phyloP scores from a whole-genome alignment of 805 yeast species.

The Teunomyces tritomae region DNA sequence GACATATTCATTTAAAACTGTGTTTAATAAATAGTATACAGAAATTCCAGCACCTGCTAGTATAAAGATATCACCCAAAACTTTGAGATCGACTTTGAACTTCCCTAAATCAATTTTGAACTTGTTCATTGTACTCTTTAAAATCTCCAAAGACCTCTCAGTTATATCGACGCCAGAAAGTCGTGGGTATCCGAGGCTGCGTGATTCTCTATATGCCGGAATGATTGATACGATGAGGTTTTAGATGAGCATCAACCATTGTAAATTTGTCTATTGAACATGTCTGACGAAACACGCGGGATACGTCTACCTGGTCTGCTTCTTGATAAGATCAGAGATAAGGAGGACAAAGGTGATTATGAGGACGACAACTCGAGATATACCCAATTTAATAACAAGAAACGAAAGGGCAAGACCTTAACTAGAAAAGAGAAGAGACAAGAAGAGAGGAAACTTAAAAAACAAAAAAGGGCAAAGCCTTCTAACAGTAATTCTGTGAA shows the following conservation, averaged over 20 bases:
- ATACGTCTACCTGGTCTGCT: slow-evolving; percentile 55
- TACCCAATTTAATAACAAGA: slow-evolving; percentile 15
- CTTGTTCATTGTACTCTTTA: slow-evolving; percentile 22
- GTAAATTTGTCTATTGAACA: background rate
- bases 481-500: background rate
- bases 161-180: background rate
- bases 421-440: slow-evolving; percentile 36
- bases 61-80: slow-evolving; percentile 41
- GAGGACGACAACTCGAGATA: slow-evolving; percentile 32
- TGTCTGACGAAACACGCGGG: slow-evolving; percentile 32
- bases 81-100: slow-evolving; percentile 36
- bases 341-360: slow-evolving; percentile 43
- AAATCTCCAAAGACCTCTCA: background rate
- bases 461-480: slow-evolving; percentile 24
- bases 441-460: slow-evolving; percentile 31
- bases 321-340: slow-evolving; percentile 47
- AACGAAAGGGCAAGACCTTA: slow-evolving; percentile 23
- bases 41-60: slow-evolving; percentile 65
- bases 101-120: slow-evolving; percentile 38
- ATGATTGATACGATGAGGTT: background rate
- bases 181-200: background rate
- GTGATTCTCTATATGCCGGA: background rate
- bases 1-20: slow-evolving; percentile 33
- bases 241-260: background rate
- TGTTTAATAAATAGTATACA: slow-evolving; percentile 58